Conservation (phyloP, 2,329 filamentous ascomycete species). For the Fusarium foetens region DNA sequence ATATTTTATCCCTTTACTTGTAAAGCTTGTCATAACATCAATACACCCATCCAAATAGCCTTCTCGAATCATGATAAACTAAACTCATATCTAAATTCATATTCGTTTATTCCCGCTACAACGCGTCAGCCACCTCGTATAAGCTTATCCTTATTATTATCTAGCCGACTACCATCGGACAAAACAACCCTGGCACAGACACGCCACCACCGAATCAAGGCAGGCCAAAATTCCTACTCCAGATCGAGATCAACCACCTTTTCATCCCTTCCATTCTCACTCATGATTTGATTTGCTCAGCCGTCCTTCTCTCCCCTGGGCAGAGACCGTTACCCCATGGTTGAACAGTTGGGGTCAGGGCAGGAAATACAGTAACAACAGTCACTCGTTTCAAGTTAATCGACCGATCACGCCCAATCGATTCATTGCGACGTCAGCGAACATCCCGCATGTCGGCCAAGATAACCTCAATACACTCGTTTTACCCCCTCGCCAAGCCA, state of each 20-base stretch:
- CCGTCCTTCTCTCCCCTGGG: slow-evolving; percentile 4
- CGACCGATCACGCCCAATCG: neutral
- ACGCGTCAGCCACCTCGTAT: slow-evolving; percentile 17
- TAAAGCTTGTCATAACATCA: slow-evolving; percentile 1
- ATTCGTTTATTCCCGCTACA: slow-evolving; percentile 3
- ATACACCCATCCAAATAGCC: neutral
- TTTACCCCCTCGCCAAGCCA: slow-evolving; percentile 16
- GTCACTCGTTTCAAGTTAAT: slow-evolving; percentile 32
- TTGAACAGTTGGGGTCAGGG: slow-evolving; percentile 10
- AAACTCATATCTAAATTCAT: neutral
- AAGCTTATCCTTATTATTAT: slow-evolving; percentile 1
- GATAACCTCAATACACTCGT: slow-evolving; percentile 36
- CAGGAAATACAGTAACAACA: slow-evolving; percentile 2
- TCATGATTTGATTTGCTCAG: slow-evolving; percentile 23
- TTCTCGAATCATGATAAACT: neutral
- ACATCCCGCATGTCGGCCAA: slow-evolving; percentile 16
- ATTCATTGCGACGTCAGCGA: slow-evolving; percentile 10
- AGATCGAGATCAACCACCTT: slow-evolving; percentile 28
- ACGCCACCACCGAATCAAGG: slow-evolving; percentile 32
- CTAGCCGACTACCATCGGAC: slow-evolving; percentile 16
- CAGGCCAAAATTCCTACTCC: slow-evolving; percentile 25
- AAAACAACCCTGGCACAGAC: slow-evolving; percentile 23
- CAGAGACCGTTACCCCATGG: slow-evolving; percentile 25
- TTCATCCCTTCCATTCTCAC: slow-evolving; percentile 8
- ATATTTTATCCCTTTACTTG: slow-evolving; percentile 15